Base-by-base conservation (phyloP, 208 protist genomes). In the Acanthamoeba lenticulata region DNA sequence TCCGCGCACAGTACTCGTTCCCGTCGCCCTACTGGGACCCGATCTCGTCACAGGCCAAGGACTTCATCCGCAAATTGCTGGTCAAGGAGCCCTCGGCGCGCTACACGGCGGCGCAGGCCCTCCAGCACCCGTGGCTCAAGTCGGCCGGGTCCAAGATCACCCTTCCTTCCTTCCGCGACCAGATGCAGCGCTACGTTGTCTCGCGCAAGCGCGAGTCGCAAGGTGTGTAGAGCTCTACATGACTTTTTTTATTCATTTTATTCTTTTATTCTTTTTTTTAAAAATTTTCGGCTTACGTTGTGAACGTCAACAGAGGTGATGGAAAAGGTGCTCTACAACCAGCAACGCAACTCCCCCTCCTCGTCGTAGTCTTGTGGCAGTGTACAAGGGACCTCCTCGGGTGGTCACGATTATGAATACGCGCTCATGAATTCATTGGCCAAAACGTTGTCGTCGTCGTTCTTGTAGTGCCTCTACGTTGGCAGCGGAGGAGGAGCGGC, bases 21-120 rank as follows among this genome's bases (percentile, higher is more conserved):
- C 94, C 67, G 91, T 92, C 74, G 49, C 90, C 81, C 95, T 94
- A 94, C 86, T 90, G 83, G 83, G 29, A 67, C 55, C 49, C 44
- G 3, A 90, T 90, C 83, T 67, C 49, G 29, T 19, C 44, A 7
- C 57, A 40, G 34, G 94, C 96, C 21, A 92, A 92, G 55, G 55
- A 97, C 65, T 96, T 98, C 40, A 96, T 98, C 32, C 69, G 60
- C 57, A 32, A 96, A 15, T 88, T 98, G 32, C 91, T 98, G 2
- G 74, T 94, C n/a, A 69, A 96, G 9, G 90, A 97, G 40, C 90
- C 95, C 6, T 57, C 40, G 1, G 52, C 96, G 89, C 57, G 97
- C 40, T 52, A 97, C 3, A 94, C 94, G 55, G 96, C 96, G 1
- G 6, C 47, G 6, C 67, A 96, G 86, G 97, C 97, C 0, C 90